A percentile compares a stretch with the other conserved stretches of the same genome.
These are phyloP conservation scores for Aspergillus caelatus DNA, from an alignment of 2,329 filamentous ascomycete species.

Conservation along the genomic window DNA sequence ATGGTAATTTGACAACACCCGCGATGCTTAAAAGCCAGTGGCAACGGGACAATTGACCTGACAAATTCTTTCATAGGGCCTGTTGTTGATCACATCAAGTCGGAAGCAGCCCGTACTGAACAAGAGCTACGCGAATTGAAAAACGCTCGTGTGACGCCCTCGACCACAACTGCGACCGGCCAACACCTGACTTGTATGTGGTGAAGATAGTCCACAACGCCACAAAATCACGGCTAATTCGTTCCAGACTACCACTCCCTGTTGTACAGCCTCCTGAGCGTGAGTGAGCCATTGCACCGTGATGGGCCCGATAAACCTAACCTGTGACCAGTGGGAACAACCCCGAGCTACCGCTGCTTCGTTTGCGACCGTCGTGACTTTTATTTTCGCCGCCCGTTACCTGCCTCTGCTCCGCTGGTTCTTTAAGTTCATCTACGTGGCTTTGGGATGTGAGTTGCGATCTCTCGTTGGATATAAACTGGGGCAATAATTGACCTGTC, in stretches of 20 bases:
- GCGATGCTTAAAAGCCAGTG: neutral
- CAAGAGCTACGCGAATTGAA: constrained; percentile 63
- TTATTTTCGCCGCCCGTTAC: constrained; percentile 67
- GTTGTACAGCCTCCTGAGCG: constrained; percentile 67
- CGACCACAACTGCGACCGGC: constrained; percentile 59
- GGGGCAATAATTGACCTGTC: neutral
- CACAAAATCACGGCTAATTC: constrained; percentile 14
- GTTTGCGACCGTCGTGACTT: constrained; percentile 57
- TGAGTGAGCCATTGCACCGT: constrained; percentile 37
- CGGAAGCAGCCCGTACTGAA: constrained; percentile 58
- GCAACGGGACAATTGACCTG: constrained; percentile 17
- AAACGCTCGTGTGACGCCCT: constrained; percentile 55
- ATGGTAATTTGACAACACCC: constrained; percentile 21
- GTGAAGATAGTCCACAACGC: neutral
- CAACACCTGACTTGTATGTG: constrained; percentile 64
- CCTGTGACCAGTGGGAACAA: constrained; percentile 60
- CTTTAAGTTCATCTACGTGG: constrained; percentile 62
- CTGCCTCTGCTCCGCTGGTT: constrained; percentile 64
- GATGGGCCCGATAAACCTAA: constrained; percentile 9
- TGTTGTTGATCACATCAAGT: constrained; percentile 59
- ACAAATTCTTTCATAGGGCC: constrained; percentile 46
- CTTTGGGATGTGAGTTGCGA: constrained; percentile 57
- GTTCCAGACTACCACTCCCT: constrained; percentile 64
- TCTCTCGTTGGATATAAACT: neutral
- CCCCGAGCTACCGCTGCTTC: constrained; percentile 65